Evolutionary conservation across 805 yeast genomes (phyloP).

Genomic region (Phaffomyces thermotolerans): DNA sequence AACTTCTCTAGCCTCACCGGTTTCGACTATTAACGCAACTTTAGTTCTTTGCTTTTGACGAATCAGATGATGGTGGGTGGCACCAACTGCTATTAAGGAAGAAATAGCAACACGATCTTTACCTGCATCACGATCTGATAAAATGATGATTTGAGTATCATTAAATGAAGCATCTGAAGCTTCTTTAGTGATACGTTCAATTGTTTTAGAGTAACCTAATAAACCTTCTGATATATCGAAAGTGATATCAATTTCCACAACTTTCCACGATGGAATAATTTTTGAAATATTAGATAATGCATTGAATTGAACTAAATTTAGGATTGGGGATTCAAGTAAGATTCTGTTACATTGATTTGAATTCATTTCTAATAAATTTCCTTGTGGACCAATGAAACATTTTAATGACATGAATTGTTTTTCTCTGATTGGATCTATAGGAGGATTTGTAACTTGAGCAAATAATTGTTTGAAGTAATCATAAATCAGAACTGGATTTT

Average conservation of each 20-base stretch:
- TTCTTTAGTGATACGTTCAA: conserved; percentile 80
- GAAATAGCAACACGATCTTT: conserved; percentile 70
- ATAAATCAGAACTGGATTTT: conserved; percentile 82
- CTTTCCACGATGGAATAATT: conserved; percentile 84
- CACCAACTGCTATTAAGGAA: conserved; percentile 89
- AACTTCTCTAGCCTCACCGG: conserved; percentile 96
- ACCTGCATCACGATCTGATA: conserved; percentile 62
- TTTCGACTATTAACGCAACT: conserved; percentile 85
- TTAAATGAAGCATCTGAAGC: conserved; percentile 81
- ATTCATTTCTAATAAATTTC: conserved; percentile 87
- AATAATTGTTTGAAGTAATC: conserved; percentile 94
- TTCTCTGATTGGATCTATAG: conserved; percentile 97
- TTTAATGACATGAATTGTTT: conserved; percentile 94
- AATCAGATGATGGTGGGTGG: conserved; percentile 94
- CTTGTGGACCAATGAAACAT: conserved; percentile 98
- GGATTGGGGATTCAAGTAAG: conserved; percentile 73
- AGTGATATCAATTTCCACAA: conserved; percentile 79
- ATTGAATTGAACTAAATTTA: conserved; percentile 62
- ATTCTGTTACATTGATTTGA: conserved; percentile 88
- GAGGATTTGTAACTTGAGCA: conserved; percentile 98
- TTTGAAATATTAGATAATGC: conserved; percentile 67
- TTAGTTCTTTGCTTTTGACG: conserved; percentile 94
- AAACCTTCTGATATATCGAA: conserved; percentile 78
- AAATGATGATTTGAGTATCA: conserved; percentile 64
- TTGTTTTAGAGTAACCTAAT: conserved; percentile 74